phyloP scores from a whole-genome alignment of 371 early-diverging fungal genomes.

The Syncephalastrum sp. region DNA sequence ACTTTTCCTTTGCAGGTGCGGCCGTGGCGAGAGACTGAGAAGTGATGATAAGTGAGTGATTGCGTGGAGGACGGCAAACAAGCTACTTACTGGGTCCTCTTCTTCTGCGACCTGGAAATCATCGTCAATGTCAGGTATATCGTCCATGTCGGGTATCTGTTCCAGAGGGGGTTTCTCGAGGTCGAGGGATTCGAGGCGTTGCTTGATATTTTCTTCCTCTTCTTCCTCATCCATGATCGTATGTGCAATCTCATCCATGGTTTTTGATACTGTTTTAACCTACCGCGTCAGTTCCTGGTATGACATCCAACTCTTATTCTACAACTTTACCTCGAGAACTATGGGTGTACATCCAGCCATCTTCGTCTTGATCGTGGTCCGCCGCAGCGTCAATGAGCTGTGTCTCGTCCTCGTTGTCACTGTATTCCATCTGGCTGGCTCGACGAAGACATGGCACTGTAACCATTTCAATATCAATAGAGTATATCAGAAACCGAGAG shows the following conservation, averaged over 20 bases:
- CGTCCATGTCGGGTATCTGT: constrained; percentile 74
- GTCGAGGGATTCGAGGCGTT: constrained; percentile 27
- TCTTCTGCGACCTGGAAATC: constrained; percentile 67
- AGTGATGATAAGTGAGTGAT: background rate
- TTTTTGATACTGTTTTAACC: constrained; percentile 25
- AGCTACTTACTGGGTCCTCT: constrained; percentile 59
- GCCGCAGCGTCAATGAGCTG: constrained; percentile 25
- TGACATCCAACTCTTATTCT: background rate
- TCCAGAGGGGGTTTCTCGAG: constrained; percentile 28
- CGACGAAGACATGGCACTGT: constrained; percentile 88
- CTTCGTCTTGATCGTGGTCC: constrained; percentile 61
- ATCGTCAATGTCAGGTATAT: constrained; percentile 95
- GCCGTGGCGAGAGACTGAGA: constrained; percentile 7
- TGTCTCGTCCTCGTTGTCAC: constrained; percentile 60
- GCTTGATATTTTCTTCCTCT: constrained; percentile 44
- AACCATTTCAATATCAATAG: background rate
- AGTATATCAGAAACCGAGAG: background rate
- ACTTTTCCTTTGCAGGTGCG: background rate
- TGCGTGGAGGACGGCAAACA: background rate
- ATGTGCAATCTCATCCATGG: constrained; percentile 72
- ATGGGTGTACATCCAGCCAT: constrained; percentile 88
- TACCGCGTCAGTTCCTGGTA: background rate
- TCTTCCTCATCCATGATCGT: constrained; percentile 62
- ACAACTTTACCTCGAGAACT: constrained; percentile 32
- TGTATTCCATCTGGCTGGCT: constrained; percentile 84